Evolutionary conservation across 176 grass and related monocot species (phyloP).

Genomic region (Triticum urartu): DNA sequence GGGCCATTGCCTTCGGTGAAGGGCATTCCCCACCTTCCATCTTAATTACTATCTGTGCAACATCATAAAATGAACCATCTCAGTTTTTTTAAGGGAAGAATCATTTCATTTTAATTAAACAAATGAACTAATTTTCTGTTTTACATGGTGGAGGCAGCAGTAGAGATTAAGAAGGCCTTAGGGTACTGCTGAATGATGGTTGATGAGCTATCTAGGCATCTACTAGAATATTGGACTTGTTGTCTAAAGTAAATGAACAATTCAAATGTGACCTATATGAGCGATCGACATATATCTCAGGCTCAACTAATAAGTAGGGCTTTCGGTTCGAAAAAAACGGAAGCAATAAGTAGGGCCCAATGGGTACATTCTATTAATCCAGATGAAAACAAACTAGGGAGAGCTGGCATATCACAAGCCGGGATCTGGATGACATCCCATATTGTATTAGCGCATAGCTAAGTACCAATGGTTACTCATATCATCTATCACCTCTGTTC

Average conservation of each 20-base stretch:
- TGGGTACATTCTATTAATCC: neutral
- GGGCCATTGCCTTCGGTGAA: constrained; percentile 83
- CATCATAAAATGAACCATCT: constrained; percentile 17
- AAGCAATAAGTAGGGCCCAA: neutral
- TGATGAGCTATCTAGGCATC: neutral
- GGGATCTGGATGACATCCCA: neutral
- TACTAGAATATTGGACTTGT: neutral
- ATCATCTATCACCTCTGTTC: neutral
- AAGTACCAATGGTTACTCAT: neutral
- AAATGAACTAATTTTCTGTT: constrained; percentile 6
- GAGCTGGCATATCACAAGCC: constrained; percentile 3
- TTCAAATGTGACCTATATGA: neutral
- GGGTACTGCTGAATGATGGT: neutral
- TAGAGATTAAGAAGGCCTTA: neutral
- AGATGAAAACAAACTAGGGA: neutral
- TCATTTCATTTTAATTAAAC: neutral
- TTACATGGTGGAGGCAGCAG: neutral
- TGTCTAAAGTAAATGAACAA: neutral
- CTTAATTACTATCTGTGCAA: constrained; percentile 74
- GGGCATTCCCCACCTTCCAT: constrained; percentile 61
- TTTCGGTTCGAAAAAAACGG: too few relatives aligned
- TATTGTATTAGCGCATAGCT: neutral
- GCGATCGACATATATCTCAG: neutral
- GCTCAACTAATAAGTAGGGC: neutral
- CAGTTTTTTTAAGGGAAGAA: neutral